Evolutionary conservation across 1,284 basidiomycete species (phyloP).

Genomic region (Testicularia cyperi): DNA sequence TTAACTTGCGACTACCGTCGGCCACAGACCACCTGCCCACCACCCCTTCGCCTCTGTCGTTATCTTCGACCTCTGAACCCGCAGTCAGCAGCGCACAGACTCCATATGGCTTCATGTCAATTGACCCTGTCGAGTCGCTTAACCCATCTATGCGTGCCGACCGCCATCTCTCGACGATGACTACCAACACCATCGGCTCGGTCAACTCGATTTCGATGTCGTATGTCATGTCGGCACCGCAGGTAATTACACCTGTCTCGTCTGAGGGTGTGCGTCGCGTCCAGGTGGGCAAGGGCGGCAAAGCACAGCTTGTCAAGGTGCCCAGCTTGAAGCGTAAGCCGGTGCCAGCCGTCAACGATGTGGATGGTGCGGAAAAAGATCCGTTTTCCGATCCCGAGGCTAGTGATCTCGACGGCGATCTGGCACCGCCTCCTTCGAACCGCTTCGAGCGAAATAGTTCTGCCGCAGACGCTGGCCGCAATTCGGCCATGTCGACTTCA

Average conservation of each 20-base stretch:
- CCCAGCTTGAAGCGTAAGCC: conserved; percentile 13
- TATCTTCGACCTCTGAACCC: not conserved
- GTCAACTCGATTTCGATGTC: conserved; percentile 11
- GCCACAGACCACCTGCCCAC: conserved; percentile 3
- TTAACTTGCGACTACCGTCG: conserved; percentile 27
- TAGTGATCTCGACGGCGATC: not conserved
- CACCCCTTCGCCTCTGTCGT: conserved; percentile 11
- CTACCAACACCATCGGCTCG: conserved; percentile 27
- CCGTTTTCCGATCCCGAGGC: conserved; percentile 21
- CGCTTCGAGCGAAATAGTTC: conserved; percentile 1
- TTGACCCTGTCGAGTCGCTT: conserved; percentile 29
- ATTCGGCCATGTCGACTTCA: conserved; percentile 9
- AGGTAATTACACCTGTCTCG: conserved; percentile 32
- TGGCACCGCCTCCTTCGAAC: conserved; percentile 3
- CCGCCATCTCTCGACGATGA: conserved; percentile 13
- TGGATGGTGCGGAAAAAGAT: conserved; percentile 1
- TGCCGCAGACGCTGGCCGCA: not conserved
- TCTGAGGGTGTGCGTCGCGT: conserved; percentile 22
- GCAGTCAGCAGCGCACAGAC: not conserved
- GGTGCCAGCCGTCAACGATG: not conserved
- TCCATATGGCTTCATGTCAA: conserved; percentile 31
- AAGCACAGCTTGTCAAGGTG: conserved; percentile 27
- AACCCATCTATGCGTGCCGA: conserved; percentile 4
- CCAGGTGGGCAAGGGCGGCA: conserved; percentile 33
- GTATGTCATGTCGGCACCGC: conserved; percentile 35